Percentiles rank a stretch among this genome's conserved stretches.
Conservation (phyloP, 2,329 filamentous ascomycete genomes). For the Talaromyces funiculosus region DNA sequence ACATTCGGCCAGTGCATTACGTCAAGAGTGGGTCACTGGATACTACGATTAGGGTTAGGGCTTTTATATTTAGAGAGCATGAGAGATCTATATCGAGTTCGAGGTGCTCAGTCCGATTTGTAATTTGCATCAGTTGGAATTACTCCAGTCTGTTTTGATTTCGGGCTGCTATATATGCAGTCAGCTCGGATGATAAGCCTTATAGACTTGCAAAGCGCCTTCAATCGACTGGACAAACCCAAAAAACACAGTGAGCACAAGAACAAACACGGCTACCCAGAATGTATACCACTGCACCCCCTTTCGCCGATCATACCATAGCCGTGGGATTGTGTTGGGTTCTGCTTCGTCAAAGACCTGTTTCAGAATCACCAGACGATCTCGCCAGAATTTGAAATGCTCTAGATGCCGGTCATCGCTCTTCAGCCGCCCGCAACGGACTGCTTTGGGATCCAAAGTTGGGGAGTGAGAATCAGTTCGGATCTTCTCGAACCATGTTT, state of each 20-base stretch:
- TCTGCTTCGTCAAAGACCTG: neutral
- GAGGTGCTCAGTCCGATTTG: too few species aligned
- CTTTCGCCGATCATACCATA: neutral
- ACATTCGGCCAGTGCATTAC: neutral
- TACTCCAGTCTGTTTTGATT: too few species aligned
- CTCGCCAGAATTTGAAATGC: neutral
- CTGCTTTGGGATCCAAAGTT: neutral
- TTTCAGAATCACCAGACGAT: neutral
- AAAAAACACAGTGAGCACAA: neutral
- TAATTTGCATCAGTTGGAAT: too few species aligned
- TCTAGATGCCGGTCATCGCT: neutral
- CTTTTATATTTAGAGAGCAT: too few species aligned
- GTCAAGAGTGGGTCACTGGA: neutral
- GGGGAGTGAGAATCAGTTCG: neutral
- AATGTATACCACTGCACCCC: neutral
- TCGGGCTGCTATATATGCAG: neutral
- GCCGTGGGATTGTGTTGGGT: neutral
- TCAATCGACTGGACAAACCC: neutral
- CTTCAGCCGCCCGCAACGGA: neutral
- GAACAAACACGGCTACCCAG: neutral
- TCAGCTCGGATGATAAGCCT: neutral
- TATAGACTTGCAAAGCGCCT: neutral
- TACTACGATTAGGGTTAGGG: neutral
- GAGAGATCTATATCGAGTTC: too few species aligned
- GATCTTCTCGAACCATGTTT: neutral